A percentile compares a stretch with the other conserved stretches of the same genome.
Conservation (phyloP, 371 early-diverging fungal genomes). For the Massospora cicadina region DNA sequence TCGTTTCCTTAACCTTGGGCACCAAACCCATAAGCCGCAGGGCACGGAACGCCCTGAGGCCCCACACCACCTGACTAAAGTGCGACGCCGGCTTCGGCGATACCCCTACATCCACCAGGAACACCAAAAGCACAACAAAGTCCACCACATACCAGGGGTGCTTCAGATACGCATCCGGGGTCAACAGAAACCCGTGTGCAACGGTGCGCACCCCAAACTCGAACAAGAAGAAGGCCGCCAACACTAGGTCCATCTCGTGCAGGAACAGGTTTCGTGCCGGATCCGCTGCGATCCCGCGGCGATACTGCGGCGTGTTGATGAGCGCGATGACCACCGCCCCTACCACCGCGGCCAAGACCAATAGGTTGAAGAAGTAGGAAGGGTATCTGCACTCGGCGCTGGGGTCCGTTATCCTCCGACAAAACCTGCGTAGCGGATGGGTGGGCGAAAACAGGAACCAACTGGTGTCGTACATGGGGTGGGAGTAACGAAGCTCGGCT, state of each 20-base stretch:
- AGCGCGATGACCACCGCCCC: constrained; percentile 24
- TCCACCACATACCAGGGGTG: constrained; percentile 47
- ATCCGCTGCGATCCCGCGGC: constrained; percentile 18
- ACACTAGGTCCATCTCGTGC: constrained; percentile 25
- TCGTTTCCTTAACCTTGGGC: constrained; percentile 32
- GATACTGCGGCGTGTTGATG: constrained; percentile 38
- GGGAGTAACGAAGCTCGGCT: constrained; percentile 1
- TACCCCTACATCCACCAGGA: not conserved
- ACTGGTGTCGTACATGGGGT: not conserved
- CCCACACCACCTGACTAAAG: constrained; percentile 21
- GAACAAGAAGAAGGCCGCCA: constrained; percentile 31
- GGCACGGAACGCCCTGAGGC: constrained; percentile 40
- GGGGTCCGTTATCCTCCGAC: not conserved
- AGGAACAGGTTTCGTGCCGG: not conserved
- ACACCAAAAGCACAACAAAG: constrained; percentile 30
- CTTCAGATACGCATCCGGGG: constrained; percentile 42
- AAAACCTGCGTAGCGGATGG: not conserved
- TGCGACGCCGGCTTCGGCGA: not conserved
- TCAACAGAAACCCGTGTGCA: constrained; percentile 43
- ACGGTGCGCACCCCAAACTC: constrained; percentile 41
- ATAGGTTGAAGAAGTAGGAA: not conserved
- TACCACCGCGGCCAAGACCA: constrained; percentile 13
- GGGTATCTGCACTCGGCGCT: not conserved
- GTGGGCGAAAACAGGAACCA: not conserved
- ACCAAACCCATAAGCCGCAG: constrained; percentile 40